Percentiles rank a stretch among this genome's conserved stretches.
Evolutionary conservation across 441 rosid genomes (phyloP).

Genomic region (Gossypium trilobum): DNA sequence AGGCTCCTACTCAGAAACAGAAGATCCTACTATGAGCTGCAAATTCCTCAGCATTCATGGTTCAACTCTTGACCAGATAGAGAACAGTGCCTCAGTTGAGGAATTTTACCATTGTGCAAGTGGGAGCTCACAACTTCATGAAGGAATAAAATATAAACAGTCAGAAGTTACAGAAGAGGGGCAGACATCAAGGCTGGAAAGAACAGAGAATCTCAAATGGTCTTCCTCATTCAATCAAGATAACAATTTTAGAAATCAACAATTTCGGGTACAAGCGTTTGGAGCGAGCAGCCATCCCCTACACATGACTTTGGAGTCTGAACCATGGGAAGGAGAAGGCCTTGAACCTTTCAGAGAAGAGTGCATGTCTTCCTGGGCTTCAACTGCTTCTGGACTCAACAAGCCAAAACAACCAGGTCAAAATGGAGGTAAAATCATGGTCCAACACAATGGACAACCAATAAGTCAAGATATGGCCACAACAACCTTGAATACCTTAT

Average conservation of each 20-base stretch:
- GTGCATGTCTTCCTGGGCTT: slow-evolving; percentile 37
- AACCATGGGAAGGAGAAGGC: slow-evolving; percentile 29
- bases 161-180: slow-evolving; percentile 25
- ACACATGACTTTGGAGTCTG: slow-evolving; percentile 27
- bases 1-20: slow-evolving; percentile 51
- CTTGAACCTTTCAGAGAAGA: slow-evolving; percentile 36
- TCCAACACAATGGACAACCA: slow-evolving; percentile 24
- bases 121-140: slow-evolving; percentile 28
- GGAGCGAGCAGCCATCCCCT: slow-evolving; percentile 27
- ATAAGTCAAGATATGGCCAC: slow-evolving; percentile 21
- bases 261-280: slow-evolving; percentile 19
- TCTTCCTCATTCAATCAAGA: slow-evolving; percentile 33
- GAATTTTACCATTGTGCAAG: slow-evolving; percentile 27
- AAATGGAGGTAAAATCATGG: slow-evolving; percentile 14
- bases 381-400: slow-evolving; percentile 33
- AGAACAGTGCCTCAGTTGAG: slow-evolving; percentile 28
- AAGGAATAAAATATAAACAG: slow-evolving; percentile 25
- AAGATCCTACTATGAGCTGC: slow-evolving; percentile 34
- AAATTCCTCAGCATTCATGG: slow-evolving; percentile 25
- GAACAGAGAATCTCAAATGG: slow-evolving; percentile 21
- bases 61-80: slow-evolving; percentile 26
- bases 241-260: slow-evolving; percentile 23
- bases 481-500: slow-evolving; percentile 18
- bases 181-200: slow-evolving; percentile 28
- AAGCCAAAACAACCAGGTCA: slow-evolving; percentile 29